Percentiles rank a stretch among this genome's conserved stretches.
phyloP scores from a whole-genome alignment of 2,329 filamentous ascomycete genomes.

The Fusarium papillatum region DNA sequence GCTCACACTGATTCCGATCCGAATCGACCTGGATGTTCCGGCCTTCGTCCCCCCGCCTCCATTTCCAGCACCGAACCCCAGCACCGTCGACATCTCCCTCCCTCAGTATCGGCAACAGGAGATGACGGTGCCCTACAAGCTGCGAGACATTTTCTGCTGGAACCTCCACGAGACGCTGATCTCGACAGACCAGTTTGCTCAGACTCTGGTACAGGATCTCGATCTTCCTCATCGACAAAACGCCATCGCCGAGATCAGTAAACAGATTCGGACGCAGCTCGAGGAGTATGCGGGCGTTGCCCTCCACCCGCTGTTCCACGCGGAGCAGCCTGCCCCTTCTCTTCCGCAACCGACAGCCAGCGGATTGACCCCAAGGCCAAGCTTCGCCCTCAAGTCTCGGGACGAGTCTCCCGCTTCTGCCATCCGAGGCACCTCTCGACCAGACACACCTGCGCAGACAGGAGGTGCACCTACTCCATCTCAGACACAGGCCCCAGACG shows the following conservation, averaged over 20 bases:
- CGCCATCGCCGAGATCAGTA: conserved; percentile 86
- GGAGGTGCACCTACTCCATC: conserved; percentile 65
- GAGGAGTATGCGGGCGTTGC: conserved; percentile 97
- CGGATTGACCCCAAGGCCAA: conserved; percentile 46
- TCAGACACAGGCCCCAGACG: conserved; percentile 58
- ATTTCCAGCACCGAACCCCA: conserved; percentile 73
- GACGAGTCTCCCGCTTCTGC: conserved; percentile 55
- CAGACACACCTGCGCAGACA: conserved; percentile 70
- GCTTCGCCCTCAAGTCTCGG: conserved; percentile 50
- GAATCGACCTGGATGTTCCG: conserved; percentile 94
- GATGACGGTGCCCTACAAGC: conserved; percentile 83
- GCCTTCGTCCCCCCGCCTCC: conserved; percentile 78
- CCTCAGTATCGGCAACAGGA: conserved; percentile 87
- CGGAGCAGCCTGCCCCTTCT: conserved; percentile 54
- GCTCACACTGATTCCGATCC: conserved; percentile 92
- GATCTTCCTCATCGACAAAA: conserved; percentile 84
- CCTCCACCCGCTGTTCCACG: conserved; percentile 91
- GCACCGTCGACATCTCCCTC: conserved; percentile 76
- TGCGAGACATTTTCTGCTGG: conserved; percentile 98
- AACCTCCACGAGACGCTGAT: conserved; percentile 95
- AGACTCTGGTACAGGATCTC: conserved; percentile 89
- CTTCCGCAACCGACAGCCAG: conserved; percentile 35
- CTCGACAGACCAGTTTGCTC: conserved; percentile 97
- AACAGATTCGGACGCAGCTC: conserved; percentile 93
- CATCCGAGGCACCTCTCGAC: conserved; percentile 57